Evolutionary conservation across 441 rosid genomes (phyloP).

Genomic region (Manihot esculenta): DNA sequence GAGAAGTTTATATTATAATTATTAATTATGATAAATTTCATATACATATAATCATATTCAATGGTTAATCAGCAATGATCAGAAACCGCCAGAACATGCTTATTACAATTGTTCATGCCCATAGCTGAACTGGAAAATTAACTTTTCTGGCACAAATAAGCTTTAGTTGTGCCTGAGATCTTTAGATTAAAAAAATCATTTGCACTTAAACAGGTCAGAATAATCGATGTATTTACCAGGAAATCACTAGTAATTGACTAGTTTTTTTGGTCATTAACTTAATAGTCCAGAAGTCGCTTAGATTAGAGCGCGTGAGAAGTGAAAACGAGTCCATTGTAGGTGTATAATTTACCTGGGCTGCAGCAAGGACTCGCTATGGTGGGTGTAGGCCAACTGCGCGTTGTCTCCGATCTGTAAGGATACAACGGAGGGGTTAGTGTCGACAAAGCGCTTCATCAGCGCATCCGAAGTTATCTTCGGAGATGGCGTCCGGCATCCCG

Average conservation of each 20-base stretch:
- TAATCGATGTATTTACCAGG: too few relatives aligned
- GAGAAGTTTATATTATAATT: too few relatives aligned
- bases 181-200: too few relatives aligned
- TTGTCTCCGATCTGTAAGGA: slow-evolving; percentile 66
- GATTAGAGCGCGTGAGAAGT: background rate
- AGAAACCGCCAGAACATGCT: background rate
- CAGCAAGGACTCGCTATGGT: slow-evolving; percentile 60
- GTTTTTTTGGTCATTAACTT: too few relatives aligned
- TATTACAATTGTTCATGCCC: background rate
- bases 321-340: slow-evolving; percentile 7
- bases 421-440: slow-evolving; percentile 55
- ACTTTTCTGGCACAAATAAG: background rate
- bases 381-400: slow-evolving; percentile 74
- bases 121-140: background rate
- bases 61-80: too few relatives aligned
- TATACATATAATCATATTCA: too few relatives aligned
- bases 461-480: slow-evolving; percentile 65
- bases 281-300: too few relatives aligned
- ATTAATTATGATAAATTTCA: too few relatives aligned
- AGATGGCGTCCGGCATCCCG: slow-evolving; percentile 93
- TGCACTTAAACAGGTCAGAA: too few relatives aligned
- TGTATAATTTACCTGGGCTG: slow-evolving; percentile 60
- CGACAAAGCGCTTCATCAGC: slow-evolving; percentile 61
- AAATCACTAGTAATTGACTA: too few relatives aligned
- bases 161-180: too few relatives aligned